Evolutionary conservation across 1,284 basidiomycete genomes (phyloP), one percentile per base, ranked within the genome.

Genomic region (Thelephora terrestris): DNA sequence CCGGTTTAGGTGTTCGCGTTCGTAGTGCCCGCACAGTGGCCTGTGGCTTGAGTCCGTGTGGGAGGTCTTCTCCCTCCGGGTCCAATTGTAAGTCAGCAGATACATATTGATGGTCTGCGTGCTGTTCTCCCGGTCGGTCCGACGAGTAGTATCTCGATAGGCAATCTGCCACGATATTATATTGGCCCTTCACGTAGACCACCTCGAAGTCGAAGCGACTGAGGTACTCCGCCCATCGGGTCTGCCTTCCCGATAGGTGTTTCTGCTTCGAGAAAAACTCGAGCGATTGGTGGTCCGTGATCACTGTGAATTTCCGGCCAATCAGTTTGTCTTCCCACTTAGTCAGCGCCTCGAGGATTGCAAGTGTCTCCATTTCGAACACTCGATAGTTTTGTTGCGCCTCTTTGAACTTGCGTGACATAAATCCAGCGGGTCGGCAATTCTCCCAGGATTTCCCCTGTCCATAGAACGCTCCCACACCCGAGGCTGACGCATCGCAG

Each of bases 261-360:
- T 37, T 25, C 37, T 63, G 57, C 0, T 53, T 57, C 29, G 62
- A 53, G 49, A 70, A 64, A 55, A 62, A 70, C 27, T 64, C 53
- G 0, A 72, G 52, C 0, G 64, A 60, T 43, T 65, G 53, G 47
- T 73, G 69, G 51, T 73, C 65, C 0, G 67, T 70, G 0, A 68
- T 54, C 0, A 71, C 53, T n/a, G 56, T 56, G 7, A 71, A 55
- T 3, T 38, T 21, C 3, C 53, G 51, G 0, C 68, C 64, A 3
- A 69, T 49, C 0, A 71, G 53, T 38, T 64, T 64, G 42, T 66
- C 66, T 42, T 69, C 64, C 65, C 64, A 69, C 47, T 65, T 65
- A 1, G 61, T 46, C 0, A 71, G 54, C 0, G 62, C 64, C 53
- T 69, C 63, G 0, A 73, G 48, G 0, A 71, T 64, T 0, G 63